A percentile compares a stretch with the other conserved stretches of the same genome.
Conservation (phyloP, 805 yeast species). For the Candida tammaniensis region DNA sequence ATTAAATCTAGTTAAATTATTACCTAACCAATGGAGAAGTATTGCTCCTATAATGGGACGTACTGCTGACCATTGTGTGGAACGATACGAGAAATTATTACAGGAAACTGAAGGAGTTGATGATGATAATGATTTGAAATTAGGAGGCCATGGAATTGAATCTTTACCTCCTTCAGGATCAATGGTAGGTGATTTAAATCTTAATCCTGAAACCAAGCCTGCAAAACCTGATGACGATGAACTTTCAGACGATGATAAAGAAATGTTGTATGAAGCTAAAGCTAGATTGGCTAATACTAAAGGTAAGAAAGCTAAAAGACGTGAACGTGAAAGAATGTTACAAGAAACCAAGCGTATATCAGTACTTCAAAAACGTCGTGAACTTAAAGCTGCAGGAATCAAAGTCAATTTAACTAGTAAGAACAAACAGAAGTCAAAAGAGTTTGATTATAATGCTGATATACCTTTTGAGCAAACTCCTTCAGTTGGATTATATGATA, state of each 20-base stretch:
- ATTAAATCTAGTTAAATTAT: slow-evolving; percentile 57
- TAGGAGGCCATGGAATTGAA: slow-evolving; percentile 54
- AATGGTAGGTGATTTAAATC: slow-evolving; percentile 56
- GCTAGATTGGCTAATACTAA: slow-evolving; percentile 89
- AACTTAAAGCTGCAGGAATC: slow-evolving; percentile 76
- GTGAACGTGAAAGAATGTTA: slow-evolving; percentile 78
- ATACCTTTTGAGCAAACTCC: slow-evolving; percentile 77
- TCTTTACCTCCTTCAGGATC: slow-evolving; percentile 42
- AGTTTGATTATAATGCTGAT: slow-evolving; percentile 80
- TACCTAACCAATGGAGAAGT: slow-evolving; percentile 95
- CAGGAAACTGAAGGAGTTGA: slow-evolving; percentile 29
- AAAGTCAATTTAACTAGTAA: slow-evolving; percentile 48
- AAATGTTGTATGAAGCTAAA: slow-evolving; percentile 92
- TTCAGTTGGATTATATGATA: slow-evolving; percentile 65
- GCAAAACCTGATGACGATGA: slow-evolving; percentile 80
- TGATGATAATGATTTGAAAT: slow-evolving; percentile 23
- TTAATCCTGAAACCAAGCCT: slow-evolving; percentile 72
- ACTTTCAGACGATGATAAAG: slow-evolving; percentile 83
- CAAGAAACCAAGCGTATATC: slow-evolving; percentile 78
- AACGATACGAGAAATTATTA: slow-evolving; percentile 72
- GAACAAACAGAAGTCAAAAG: slow-evolving; percentile 53
- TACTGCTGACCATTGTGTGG: slow-evolving; percentile 84
- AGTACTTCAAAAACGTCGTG: slow-evolving; percentile 73
- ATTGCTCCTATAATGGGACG: slow-evolving; percentile 80
- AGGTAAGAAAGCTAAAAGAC: slow-evolving; percentile 92